Percentiles rank a stretch among this genome's conserved stretches.
phyloP scores from a whole-genome alignment of 768 basidiomycete genomes.

The Rubroboletus pulcherrimus region DNA sequence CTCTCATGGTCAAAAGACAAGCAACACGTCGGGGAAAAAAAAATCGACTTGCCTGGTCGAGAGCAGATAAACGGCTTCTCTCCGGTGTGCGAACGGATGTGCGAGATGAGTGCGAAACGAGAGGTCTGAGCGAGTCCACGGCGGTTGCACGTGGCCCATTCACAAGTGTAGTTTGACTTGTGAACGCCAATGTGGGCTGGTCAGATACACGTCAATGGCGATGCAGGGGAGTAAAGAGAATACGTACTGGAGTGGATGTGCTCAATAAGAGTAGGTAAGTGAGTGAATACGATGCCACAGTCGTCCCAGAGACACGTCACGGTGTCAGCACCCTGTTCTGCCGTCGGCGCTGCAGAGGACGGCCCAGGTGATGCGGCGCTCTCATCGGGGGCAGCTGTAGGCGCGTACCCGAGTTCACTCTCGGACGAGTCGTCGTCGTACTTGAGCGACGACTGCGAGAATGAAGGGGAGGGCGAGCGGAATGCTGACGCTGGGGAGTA shows the following conservation, averaged over 20 bases:
- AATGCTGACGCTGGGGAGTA: constrained; percentile 39
- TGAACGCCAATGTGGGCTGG: constrained; percentile 78
- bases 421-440: constrained; percentile 26
- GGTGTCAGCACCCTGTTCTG: constrained; percentile 43
- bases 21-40: background rate
- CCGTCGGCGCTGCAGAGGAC: constrained; percentile 15
- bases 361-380: constrained; percentile 21
- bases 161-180: constrained; percentile 84
- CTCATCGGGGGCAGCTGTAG: constrained; percentile 13
- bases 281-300: constrained; percentile 69
- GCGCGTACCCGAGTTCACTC: constrained; percentile 19
- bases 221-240: background rate
- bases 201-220: background rate
- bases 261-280: constrained; percentile 70
- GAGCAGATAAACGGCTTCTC: constrained; percentile 90
- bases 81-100: constrained; percentile 89
- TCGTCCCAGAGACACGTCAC: constrained; percentile 83
- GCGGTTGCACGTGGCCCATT: constrained; percentile 81
- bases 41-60: constrained; percentile 58
- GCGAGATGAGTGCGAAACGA: constrained; percentile 85
- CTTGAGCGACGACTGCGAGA: constrained; percentile 33
- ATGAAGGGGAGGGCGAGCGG: constrained; percentile 39
- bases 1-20: background rate
- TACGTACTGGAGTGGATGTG: constrained; percentile 78
- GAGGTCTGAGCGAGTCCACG: constrained; percentile 83